phyloP scores from a whole-genome alignment of 805 yeast genomes.

The Starmera quercuum region DNA sequence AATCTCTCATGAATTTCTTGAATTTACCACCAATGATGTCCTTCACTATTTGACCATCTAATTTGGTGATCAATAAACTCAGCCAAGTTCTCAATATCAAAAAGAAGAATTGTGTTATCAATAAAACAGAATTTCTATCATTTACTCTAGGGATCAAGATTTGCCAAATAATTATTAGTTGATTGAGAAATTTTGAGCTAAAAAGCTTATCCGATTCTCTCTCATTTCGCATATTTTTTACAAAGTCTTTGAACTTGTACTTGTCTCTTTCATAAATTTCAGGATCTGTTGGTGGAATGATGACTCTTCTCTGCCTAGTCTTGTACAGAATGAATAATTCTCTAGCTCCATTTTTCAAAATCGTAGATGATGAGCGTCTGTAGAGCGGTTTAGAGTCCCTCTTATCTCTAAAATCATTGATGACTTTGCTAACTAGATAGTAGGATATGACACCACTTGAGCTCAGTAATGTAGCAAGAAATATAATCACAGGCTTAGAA shows the following conservation, averaged over 20 bases:
- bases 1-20: conserved; percentile 63
- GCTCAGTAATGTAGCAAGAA: conserved; percentile 16
- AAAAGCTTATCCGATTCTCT: conserved; percentile 22
- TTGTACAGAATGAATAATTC: conserved; percentile 22
- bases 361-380: conserved; percentile 20
- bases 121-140: conserved; percentile 57
- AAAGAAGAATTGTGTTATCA: conserved; percentile 66
- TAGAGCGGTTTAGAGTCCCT: conserved; percentile 20
- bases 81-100: conserved; percentile 81
- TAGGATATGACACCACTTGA: conserved; percentile 15
- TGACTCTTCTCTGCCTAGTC: conserved; percentile 17
- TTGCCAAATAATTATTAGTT: conserved; percentile 68
- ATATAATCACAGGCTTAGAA: conserved; percentile 20
- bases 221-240: conserved; percentile 15
- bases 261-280: conserved; percentile 20
- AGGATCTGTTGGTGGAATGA: conserved; percentile 20
- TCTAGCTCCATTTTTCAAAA: conserved; percentile 22
- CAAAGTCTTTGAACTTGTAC: conserved; percentile 20
- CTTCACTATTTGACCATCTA: conserved; percentile 89
- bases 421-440: conserved; percentile 16
- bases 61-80: conserved; percentile 73
- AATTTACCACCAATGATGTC: conserved; percentile 81
- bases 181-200: conserved; percentile 63
- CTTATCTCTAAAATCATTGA: conserved; percentile 19
- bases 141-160: conserved; percentile 72